phyloP scores from a whole-genome alignment of 306 rosid genomes.

The Oemleria cerasiformis region DNA sequence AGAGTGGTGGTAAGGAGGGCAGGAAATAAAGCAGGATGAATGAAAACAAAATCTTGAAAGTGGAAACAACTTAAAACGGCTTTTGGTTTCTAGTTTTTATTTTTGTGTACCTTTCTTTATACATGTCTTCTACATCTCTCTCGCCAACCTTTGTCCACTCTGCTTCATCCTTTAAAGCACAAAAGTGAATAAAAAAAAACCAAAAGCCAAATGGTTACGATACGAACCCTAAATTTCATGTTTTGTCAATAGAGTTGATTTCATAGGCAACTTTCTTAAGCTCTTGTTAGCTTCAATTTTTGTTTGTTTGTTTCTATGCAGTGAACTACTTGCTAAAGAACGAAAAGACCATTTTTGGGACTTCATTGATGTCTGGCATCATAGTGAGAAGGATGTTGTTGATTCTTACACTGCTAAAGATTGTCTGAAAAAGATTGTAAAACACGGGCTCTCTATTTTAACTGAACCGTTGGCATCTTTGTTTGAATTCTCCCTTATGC shows the following conservation, averaged over 20 bases:
- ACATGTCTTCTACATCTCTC: too few relatives aligned
- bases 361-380: slow-evolving; percentile 73
- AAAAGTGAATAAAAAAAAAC: too few relatives aligned
- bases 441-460: slow-evolving; percentile 47
- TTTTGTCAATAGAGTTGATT: neutral
- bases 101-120: too few relatives aligned
- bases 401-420: slow-evolving; percentile 51
- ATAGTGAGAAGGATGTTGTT: slow-evolving; percentile 37
- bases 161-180: too few relatives aligned
- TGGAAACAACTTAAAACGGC: too few relatives aligned
- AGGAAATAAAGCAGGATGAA: too few relatives aligned
- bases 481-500: slow-evolving; percentile 74
- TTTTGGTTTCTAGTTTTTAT: too few relatives aligned
- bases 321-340: slow-evolving; percentile 79
- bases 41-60: too few relatives aligned
- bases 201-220: too few relatives aligned
- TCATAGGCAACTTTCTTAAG: neutral
- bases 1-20: too few relatives aligned
- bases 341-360: slow-evolving; percentile 62
- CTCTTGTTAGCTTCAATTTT: slow-evolving; percentile 7
- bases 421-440: slow-evolving; percentile 58
- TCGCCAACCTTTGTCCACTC: too few relatives aligned
- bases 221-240: too few relatives aligned
- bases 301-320: slow-evolving; percentile 26
- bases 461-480: slow-evolving; percentile 67